phyloP scores from a whole-genome alignment of 257 asterid species.

The Solanum raphanifolium region DNA sequence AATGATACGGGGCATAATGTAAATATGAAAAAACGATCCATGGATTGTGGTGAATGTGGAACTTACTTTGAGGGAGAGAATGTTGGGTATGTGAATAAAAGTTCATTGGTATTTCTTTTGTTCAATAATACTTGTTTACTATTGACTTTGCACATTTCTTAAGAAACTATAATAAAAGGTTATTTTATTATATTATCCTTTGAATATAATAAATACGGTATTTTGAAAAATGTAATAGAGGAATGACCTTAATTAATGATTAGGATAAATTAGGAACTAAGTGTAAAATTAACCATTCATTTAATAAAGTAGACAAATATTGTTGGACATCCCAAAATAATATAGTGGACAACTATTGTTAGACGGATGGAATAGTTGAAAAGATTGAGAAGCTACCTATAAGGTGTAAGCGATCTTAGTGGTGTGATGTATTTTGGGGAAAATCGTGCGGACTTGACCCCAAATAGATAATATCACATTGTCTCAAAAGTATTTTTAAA shows the following conservation, averaged over 20 bases:
- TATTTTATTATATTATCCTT: too few species aligned
- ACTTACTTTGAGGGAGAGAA: neutral
- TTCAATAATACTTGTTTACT: too few species aligned
- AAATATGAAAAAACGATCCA: neutral
- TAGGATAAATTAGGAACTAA: too few species aligned
- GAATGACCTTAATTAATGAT: neutral
- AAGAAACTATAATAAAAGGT: too few species aligned
- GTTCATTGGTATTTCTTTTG: neutral
- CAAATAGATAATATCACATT: neutral
- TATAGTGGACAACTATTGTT: neutral
- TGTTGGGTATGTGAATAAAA: neutral
- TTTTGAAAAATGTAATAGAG: neutral
- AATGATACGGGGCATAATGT: neutral
- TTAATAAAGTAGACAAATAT: neutral
- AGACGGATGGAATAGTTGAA: neutral
- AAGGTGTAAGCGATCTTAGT: neutral
- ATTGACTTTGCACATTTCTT: too few species aligned
- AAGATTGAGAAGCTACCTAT: neutral
- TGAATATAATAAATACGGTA: too few species aligned
- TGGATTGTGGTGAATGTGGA: neutral
- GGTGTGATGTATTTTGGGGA: neutral
- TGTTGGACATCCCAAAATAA: too few species aligned
- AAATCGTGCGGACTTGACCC: neutral
- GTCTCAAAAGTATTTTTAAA: neutral
- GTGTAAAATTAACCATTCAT: neutral